A percentile compares a stretch with the other conserved stretches of the same genome.
phyloP scores from a whole-genome alignment of 148 eudicot genomes.

The Agrostemma githago region DNA sequence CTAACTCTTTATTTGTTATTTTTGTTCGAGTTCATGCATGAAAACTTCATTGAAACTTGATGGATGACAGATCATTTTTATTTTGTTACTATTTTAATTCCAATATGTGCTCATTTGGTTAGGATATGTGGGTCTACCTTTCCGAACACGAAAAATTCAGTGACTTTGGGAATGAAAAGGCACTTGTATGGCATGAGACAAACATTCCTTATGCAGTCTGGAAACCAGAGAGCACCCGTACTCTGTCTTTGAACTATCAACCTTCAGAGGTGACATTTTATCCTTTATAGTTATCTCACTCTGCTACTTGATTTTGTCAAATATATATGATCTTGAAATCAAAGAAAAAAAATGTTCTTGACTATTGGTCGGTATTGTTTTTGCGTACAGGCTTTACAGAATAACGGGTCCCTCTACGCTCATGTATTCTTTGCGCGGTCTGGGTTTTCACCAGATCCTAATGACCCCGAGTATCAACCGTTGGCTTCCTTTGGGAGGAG shows the following conservation, averaged over 20 bases:
- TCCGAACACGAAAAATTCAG: slow-evolving; percentile 74
- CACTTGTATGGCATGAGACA: slow-evolving; percentile 97
- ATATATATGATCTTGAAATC: not conserved
- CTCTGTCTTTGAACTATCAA: slow-evolving; percentile 62
- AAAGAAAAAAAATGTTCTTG: not conserved
- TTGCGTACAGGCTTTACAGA: slow-evolving; percentile 65
- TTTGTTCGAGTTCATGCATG: slow-evolving; percentile 41
- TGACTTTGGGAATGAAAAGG: slow-evolving; percentile 73
- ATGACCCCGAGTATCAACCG: slow-evolving; percentile 82
- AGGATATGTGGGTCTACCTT: slow-evolving; percentile 95
- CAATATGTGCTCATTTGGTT: slow-evolving; percentile 13
- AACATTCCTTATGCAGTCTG: slow-evolving; percentile 94
- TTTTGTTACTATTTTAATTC: slow-evolving; percentile 10
- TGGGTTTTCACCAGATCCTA: slow-evolving; percentile 88
- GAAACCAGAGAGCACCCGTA: slow-evolving; percentile 79
- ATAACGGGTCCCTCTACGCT: slow-evolving; percentile 85
- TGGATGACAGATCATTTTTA: slow-evolving; percentile 44
- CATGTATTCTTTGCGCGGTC: slow-evolving; percentile 91
- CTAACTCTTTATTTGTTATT: not conserved
- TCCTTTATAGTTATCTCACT: not conserved
- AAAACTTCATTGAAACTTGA: slow-evolving; percentile 48
- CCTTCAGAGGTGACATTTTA: slow-evolving; percentile 68
- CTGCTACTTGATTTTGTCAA: not conserved
- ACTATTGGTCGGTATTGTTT: slow-evolving; percentile 5
- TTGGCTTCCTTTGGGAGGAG: slow-evolving; percentile 80